Evolutionary conservation across 75 land plant species (phyloP), one percentile per base, ranked within the genome.

Genomic region (Selaginella tamariscina): DNA sequence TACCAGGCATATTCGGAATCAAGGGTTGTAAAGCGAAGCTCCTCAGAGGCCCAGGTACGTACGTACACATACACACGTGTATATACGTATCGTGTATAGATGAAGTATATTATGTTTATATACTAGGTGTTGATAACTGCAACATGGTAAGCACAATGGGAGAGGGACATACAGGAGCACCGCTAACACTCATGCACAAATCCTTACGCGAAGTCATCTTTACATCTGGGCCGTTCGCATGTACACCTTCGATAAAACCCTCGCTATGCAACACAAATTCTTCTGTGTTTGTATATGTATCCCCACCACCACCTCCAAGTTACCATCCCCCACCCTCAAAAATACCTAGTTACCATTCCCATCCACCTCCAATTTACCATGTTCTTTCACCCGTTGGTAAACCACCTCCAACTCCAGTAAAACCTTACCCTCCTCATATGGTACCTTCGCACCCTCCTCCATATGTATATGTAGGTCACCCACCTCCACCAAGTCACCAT

Each of bases 1-100:
- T 59, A 8, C 62, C 62, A 59, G 62, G 18, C 21, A 59, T 59
- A 5, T 59, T 23, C 26, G 62, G 62, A 8, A n/a, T 59, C 21
- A 59, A 59, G 26, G 62, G 62, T 9, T 59, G 62, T n/a, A 59
- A 26, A 26, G 62, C 62, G 8, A 59, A 21, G 26, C 62, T 59
- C 8, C 21, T 59, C 9, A 5, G 62, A 59, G 26, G 49, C 49
- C 49, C 49, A 39, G 15, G 49, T 15, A 39, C 49, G 11, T n/a
- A n/a, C n/a, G n/a, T n/a, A n/a, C n/a, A n/a, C n/a, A n/a, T n/a
- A n/a, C n/a, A n/a, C n/a, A n/a, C n/a, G n/a, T n/a, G n/a, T n/a
- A n/a, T n/a, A n/a, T n/a, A n/a, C n/a, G n/a, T n/a, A n/a, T n/a
- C n/a, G n/a, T n/a, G n/a, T n/a, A n/a, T n/a, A n/a, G n/a, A n/a